Evolutionary conservation across 2,329 filamentous ascomycete species (phyloP), one percentile per base, ranked within the genome.

Genomic region (Fusarium odoratissimum): DNA sequence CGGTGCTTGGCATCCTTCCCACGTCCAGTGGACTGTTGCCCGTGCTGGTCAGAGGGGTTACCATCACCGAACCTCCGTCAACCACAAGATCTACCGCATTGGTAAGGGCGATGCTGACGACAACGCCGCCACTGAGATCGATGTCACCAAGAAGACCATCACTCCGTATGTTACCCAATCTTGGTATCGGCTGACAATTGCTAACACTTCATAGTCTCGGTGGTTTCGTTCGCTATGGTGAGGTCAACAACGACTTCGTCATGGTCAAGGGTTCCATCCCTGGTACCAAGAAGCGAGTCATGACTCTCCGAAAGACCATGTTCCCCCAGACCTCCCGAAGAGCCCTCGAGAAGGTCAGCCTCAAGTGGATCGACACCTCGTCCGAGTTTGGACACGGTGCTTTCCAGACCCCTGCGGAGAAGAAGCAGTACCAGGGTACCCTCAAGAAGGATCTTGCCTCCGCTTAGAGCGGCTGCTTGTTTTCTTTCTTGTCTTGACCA

Each of bases 361-460:
- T 99, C 89, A 99, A 99, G 89, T 99, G 96, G 96, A 99, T 99
- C 93, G 96, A 99, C 83, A 99, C 96, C 81, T 98, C 95, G 74
- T 98, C 95, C 89, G 97, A 99, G 91, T 99, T 99, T 87, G 96
- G 96, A 87, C 96, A 99, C 90, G 96, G 96, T 91, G 95, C 95
- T 82, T 99, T 97, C 94, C 96, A 99, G 91, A 99, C 96, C 76
- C 89, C 92, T 78, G 93, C 93, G 83, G 96, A 99, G 93, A 99
- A 99, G 95, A 94, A 93, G 89, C 91, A 94, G 85, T 96, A 94
- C 91, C 86, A 97, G 87, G 96, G 96, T 89, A 97, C 95, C 68
- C 94, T 99, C 93, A 99, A 99, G 95, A 99, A 98, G 94, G 96
- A 99, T 80, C 84, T 90, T 70, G 85, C 83, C 76, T 78, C 84